Conservation (phyloP, 106 monocot species). For the Apostasia ramifera region DNA sequence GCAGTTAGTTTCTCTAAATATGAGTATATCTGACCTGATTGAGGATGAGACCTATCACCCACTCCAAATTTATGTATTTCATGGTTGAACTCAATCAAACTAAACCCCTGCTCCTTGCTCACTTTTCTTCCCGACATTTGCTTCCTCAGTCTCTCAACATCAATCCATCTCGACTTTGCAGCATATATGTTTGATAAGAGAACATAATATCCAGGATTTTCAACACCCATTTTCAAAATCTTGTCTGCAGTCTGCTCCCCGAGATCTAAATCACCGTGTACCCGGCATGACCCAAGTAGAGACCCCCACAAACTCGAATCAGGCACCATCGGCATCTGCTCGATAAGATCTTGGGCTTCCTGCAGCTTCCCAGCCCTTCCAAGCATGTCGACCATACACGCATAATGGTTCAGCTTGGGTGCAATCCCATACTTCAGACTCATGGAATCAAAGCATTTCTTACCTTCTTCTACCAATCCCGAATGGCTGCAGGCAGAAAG, state of each 20-base stretch:
- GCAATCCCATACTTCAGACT: conserved; percentile 13
- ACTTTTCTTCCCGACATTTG: conserved; percentile 36
- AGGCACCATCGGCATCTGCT: conserved; percentile 42
- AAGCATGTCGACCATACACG: conserved; percentile 58
- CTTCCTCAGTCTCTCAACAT: conserved; percentile 52
- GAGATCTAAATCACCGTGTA: conserved; percentile 37
- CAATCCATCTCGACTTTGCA: conserved; percentile 58
- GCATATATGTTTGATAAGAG: conserved; percentile 71
- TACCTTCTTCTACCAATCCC: conserved; percentile 38
- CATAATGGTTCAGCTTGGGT: conserved; percentile 42
- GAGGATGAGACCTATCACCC: conserved; percentile 46
- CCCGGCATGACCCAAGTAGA: conserved; percentile 49
- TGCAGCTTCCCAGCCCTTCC: conserved; percentile 53
- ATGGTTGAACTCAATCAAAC: conserved; percentile 44
- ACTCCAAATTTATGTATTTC: conserved; percentile 40
- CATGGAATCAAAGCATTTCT: conserved; percentile 39
- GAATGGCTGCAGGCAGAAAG: conserved; percentile 66
- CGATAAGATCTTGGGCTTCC: conserved; percentile 43
- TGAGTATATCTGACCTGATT: conserved; percentile 28
- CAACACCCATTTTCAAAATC: conserved; percentile 26
- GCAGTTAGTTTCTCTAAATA: conserved; percentile 24
- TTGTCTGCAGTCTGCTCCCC: conserved; percentile 45
- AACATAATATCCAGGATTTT: conserved; percentile 56
- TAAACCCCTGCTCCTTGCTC: conserved; percentile 43
- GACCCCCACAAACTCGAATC: conserved; percentile 50